phyloP scores from a whole-genome alignment of 768 basidiomycete genomes.

The Rhizopogon roseolus region DNA sequence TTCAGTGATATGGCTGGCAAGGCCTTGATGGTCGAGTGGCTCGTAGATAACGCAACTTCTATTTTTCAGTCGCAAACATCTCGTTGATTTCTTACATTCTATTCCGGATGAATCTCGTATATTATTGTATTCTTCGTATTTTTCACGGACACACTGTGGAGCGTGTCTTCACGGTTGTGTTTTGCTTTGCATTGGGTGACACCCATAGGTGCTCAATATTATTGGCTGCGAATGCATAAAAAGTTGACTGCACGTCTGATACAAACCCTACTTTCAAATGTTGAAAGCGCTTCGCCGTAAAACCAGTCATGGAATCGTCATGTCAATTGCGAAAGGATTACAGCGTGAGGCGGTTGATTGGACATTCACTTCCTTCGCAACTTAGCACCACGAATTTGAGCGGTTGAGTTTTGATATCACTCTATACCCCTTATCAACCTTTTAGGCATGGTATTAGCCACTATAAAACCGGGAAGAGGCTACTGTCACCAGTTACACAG shows the following conservation, averaged over 20 bases:
- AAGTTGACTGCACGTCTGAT: too few relatives aligned
- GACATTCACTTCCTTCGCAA: too few relatives aligned
- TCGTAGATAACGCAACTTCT: constrained; percentile 79
- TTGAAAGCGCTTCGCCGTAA: too few relatives aligned
- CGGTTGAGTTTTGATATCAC: too few relatives aligned
- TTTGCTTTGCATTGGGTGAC: not conserved
- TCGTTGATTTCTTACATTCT: constrained; percentile 9
- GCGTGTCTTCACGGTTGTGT: not conserved
- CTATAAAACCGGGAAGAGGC: not conserved
- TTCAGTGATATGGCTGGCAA: constrained; percentile 98
- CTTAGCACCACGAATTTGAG: too few relatives aligned
- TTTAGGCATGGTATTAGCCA: not conserved
- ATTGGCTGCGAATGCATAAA: not conserved
- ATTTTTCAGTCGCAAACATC: constrained; percentile 33
- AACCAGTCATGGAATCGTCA: too few relatives aligned
- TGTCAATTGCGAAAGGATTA: too few relatives aligned
- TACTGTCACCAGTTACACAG: not conserved
- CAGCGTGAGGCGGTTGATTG: too few relatives aligned
- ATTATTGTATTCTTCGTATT: constrained; percentile 24
- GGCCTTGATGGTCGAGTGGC: constrained; percentile 89
- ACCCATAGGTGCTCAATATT: not conserved
- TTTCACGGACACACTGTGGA: not conserved
- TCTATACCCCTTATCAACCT: too few relatives aligned
- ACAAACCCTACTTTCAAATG: too few relatives aligned
- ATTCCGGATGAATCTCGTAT: constrained; percentile 9